A percentile compares a stretch with the other conserved stretches of the same genome.
These are phyloP conservation scores for Psidium friedrichsthalianum DNA, from an alignment of 345 rosid genomes.

Conservation along the genomic window DNA sequence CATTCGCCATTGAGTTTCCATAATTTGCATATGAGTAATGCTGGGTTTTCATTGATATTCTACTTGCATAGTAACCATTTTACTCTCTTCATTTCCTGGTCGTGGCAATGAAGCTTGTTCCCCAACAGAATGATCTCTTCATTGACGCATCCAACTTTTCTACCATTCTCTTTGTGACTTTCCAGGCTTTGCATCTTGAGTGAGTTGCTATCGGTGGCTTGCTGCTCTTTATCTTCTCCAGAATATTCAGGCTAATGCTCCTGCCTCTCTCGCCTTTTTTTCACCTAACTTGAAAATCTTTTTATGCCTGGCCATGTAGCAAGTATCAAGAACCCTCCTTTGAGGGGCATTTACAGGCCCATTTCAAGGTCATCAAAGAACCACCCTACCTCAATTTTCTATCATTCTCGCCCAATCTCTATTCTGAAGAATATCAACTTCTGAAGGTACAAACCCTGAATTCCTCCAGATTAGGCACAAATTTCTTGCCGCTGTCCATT, in stretches of 20 bases:
- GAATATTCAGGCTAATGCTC: neutral
- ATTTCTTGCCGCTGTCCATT: neutral
- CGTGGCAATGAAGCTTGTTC: neutral
- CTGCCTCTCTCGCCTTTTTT: neutral
- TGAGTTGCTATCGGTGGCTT: neutral
- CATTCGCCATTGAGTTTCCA: neutral
- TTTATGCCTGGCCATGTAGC: neutral
- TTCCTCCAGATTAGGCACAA: neutral
- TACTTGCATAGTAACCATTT: neutral
- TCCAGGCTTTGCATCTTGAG: neutral
- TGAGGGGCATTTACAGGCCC: neutral
- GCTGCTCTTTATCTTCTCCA: neutral
- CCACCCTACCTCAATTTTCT: neutral
- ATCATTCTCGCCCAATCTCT: neutral
- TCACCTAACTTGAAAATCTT: neutral
- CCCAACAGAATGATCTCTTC: neutral
- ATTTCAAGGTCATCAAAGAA: neutral
- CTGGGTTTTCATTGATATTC: neutral
- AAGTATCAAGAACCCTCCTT: neutral
- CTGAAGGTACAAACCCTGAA: neutral
- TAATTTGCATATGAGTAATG: neutral
- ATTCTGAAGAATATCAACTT: neutral
- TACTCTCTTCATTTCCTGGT: neutral
- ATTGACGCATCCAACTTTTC: neutral
- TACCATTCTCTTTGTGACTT: neutral